A percentile compares a stretch with the other conserved stretches of the same genome.
Evolutionary conservation across 2,329 filamentous ascomycete species (phyloP).

Genomic region (Juglanconis sp.): DNA sequence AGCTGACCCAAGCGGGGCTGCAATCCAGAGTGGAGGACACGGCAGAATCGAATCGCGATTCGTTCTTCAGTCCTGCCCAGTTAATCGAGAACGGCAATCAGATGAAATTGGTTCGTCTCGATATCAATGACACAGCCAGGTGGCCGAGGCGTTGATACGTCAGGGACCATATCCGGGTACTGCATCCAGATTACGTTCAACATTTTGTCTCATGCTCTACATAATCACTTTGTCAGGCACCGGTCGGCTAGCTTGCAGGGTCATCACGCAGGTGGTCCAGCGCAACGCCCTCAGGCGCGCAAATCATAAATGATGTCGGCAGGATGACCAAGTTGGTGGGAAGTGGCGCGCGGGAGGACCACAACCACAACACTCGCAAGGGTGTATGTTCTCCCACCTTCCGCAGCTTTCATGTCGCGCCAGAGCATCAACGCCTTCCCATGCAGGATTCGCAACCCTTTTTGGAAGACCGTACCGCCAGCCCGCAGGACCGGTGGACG

Average conservation of each 20-base stretch:
- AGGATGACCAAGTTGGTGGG: not conserved
- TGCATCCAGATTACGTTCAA: not conserved
- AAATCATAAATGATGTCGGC: not conserved
- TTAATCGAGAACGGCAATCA: too few species aligned
- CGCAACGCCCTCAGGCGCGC: not conserved
- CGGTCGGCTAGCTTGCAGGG: too few species aligned
- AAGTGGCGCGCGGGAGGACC: too few species aligned
- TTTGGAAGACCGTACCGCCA: conserved; percentile 6
- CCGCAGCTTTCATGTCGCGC: not conserved
- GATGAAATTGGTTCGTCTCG: not conserved
- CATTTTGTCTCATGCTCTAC: not conserved
- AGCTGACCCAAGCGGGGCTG: too few species aligned
- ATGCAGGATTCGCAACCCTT: not conserved
- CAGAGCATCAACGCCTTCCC: not conserved
- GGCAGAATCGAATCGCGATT: too few species aligned
- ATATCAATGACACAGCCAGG: not conserved
- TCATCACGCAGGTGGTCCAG: not conserved
- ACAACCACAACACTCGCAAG: not conserved
- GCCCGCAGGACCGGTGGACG: conserved; percentile 3
- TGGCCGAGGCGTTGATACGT: not conserved
- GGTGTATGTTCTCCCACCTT: not conserved
- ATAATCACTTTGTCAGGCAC: too few species aligned
- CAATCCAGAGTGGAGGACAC: too few species aligned
- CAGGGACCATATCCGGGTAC: not conserved
- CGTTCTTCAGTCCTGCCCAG: too few species aligned